Conservation (phyloP, 2,329 filamentous ascomycete species). For the Trichoderma koningii region DNA sequence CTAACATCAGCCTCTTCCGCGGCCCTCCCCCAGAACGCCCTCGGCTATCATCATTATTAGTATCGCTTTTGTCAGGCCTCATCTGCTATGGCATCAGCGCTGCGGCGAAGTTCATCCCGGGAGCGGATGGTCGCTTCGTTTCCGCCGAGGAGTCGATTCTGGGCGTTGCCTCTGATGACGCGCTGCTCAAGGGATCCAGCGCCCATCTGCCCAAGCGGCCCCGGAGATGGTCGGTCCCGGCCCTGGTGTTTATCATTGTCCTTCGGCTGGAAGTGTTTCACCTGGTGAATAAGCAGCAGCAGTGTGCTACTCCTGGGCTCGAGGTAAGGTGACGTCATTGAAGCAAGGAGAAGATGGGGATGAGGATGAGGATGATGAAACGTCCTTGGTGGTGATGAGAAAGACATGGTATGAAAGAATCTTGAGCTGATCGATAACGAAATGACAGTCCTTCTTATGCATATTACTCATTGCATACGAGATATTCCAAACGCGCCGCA, state of each 20-base stretch:
- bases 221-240: conserved; percentile 48
- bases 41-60: conserved; percentile 50
- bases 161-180: conserved; percentile 30
- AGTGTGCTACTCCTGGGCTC: conserved; percentile 54
- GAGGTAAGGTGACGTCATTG: conserved; percentile 43
- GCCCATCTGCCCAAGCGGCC: conserved; percentile 48
- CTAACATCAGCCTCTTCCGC: background rate
- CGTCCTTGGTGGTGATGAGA: background rate
- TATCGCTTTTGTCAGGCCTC: conserved; percentile 50
- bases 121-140: conserved; percentile 51
- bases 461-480: conserved; percentile 49
- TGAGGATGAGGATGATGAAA: background rate
- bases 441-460: conserved; percentile 49
- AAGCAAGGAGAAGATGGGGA: background rate
- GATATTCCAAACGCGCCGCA: conserved; percentile 42
- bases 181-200: conserved; percentile 41
- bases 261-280: conserved; percentile 53
- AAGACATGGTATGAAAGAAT: too few relatives aligned
- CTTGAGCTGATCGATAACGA: background rate
- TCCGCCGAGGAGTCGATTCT: conserved; percentile 29
- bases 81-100: conserved; percentile 47
- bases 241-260: conserved; percentile 49
- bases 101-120: conserved; percentile 50
- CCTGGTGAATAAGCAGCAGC: conserved; percentile 48
- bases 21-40: conserved; percentile 47